These are phyloP conservation scores for Grosmannia serpens DNA, from an alignment of 2,329 filamentous ascomycete genomes.

Conservation along the genomic window DNA sequence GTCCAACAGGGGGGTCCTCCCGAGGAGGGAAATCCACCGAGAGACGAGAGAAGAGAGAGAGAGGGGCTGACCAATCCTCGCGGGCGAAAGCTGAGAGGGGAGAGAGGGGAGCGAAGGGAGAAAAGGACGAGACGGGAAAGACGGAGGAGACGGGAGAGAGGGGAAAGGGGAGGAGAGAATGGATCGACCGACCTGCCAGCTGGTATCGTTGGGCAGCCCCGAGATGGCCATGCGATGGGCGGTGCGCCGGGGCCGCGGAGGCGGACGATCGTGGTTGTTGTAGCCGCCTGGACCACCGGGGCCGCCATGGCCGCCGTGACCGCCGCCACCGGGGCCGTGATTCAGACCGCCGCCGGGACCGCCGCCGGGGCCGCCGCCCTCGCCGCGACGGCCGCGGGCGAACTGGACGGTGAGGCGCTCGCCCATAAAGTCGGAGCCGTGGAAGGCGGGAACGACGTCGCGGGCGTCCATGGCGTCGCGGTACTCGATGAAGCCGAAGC, in stretches of 20 bases:
- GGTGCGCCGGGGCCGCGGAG: constrained; percentile 78
- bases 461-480: constrained; percentile 97
- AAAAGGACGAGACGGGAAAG: not conserved
- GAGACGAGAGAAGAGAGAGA: not conserved
- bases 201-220: constrained; percentile 94
- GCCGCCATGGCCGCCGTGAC: constrained; percentile 20
- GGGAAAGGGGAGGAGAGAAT: not conserved
- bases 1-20: not conserved
- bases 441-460: constrained; percentile 75
- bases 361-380: constrained; percentile 13
- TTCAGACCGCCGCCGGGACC: not conserved
- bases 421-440: constrained; percentile 97
- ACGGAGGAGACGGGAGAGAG: not conserved
- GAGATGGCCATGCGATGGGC: constrained; percentile 95
- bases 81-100: no score
- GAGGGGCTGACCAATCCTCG: not conserved
- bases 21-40: no score
- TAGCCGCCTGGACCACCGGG: constrained; percentile 20
- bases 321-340: not conserved
- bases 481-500: constrained; percentile 99
- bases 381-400: constrained; percentile 63
- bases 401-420: constrained; percentile 97
- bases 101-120: no score
- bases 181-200: constrained; percentile 93
- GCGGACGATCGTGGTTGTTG: constrained; percentile 42